Evolutionary conservation across 768 basidiomycete species (phyloP), one percentile per base, ranked within the genome.

Genomic region (Termitomyces heimii): DNA sequence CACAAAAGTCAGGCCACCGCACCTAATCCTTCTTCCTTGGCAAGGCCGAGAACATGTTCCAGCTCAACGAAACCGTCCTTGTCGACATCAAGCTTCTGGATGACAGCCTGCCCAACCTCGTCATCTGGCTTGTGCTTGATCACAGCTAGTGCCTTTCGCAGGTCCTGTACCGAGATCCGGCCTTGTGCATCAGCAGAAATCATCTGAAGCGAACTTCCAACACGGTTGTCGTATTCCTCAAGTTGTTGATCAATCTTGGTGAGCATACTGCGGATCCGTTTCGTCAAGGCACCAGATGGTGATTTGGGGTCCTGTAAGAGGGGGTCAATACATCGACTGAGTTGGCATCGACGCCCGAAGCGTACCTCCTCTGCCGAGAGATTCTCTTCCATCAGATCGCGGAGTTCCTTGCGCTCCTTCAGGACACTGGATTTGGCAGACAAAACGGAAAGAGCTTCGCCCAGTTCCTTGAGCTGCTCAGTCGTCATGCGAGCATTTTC

Each of bases 1-100:
- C 3, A 13, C 20, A 52, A 14, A 18, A 35, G 8, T 3, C 20
- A 47, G 40, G 37, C 55, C 37, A 60, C 42, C 81, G 48, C 64
- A 88, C 89, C 89, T 24, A 95, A 73, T 14, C 92, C 92, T 62
- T 94, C 91, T 73, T 97, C 91, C 64, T 85, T 82, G 24, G 95
- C 89, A 61, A 96, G 74, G 13, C 89, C 92, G 56, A 96, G 71
- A 35, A 99, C 94, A 67, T 99, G 95, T 71, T 96, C 92, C 46
- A 98, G 80, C 68, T 95, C 92, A 26, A 98, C 94, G 67, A 85
- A 96, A 0, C 96, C 95, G 68, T 98, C 96, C 71, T 92, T 85
- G 73, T 98, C 96, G 10, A 92, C 89, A 68, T 99, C 97, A 65
- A 98, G 75, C 72, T 98, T 98, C 67, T 92, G 85, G 53, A 95